Percentiles rank a stretch among this genome's conserved stretches.
phyloP scores from a whole-genome alignment of 495 filamentous ascomycete species.

The Xylaria grammica region DNA sequence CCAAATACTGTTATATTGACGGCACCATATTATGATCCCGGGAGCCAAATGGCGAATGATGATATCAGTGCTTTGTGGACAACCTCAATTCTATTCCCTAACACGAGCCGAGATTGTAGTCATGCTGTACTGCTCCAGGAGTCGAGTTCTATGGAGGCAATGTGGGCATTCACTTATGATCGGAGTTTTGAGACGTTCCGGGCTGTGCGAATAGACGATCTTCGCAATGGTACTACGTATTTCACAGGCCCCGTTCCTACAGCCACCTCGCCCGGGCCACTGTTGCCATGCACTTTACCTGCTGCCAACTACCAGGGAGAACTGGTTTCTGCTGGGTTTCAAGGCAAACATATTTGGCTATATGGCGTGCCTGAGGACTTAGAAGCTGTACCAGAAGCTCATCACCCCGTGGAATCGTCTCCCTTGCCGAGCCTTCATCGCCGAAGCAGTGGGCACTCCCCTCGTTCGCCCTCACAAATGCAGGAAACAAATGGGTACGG shows the following conservation, averaged over 20 bases:
- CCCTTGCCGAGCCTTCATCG: slow-evolving; percentile 37
- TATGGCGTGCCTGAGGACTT: slow-evolving; percentile 80
- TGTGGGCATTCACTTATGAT: slow-evolving; percentile 83
- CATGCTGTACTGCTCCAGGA: slow-evolving; percentile 76
- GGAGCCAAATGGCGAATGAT: slow-evolving; percentile 62
- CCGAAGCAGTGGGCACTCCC: slow-evolving; percentile 47
- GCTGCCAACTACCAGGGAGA: slow-evolving; percentile 70
- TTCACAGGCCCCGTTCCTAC: slow-evolving; percentile 73
- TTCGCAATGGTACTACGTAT: slow-evolving; percentile 77
- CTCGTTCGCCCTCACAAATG: slow-evolving; percentile 39
- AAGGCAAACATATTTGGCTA: slow-evolving; percentile 74
- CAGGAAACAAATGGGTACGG: slow-evolving; percentile 44
- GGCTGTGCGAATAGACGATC: slow-evolving; percentile 74
- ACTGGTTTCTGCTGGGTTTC: slow-evolving; percentile 76
- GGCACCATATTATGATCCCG: slow-evolving; percentile 76
- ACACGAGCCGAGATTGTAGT: slow-evolving; percentile 74
- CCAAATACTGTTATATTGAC: slow-evolving; percentile 79
- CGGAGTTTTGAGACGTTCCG: slow-evolving; percentile 76
- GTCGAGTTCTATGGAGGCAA: slow-evolving; percentile 71
- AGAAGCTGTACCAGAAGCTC: slow-evolving; percentile 56
- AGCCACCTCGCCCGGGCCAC: slow-evolving; percentile 45
- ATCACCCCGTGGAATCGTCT: slow-evolving; percentile 36
- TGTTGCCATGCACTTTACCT: slow-evolving; percentile 71
- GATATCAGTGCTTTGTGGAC: slow-evolving; percentile 83
- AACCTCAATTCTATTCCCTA: slow-evolving; percentile 85